Evolutionary conservation across 768 basidiomycete species (phyloP).

Genomic region (Ramaria rubella): DNA sequence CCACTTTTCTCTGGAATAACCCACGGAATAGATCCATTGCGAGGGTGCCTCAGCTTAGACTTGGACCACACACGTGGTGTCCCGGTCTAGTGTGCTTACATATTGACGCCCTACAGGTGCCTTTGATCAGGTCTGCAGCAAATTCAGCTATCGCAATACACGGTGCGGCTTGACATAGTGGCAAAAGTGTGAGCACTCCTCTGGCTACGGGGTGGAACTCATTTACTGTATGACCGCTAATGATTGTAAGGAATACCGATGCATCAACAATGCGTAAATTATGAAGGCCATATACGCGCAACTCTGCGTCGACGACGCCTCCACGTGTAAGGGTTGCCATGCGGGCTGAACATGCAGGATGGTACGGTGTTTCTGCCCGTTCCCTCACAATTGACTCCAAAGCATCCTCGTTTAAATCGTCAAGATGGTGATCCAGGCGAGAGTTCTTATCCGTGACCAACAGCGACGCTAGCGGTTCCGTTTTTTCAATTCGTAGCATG

Average conservation of each 20-base stretch:
- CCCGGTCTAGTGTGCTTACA: too few species aligned
- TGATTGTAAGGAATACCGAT: constrained; percentile 42
- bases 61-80: too few species aligned
- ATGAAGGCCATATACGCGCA: constrained; percentile 50
- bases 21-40: too few species aligned
- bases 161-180: constrained; percentile 18
- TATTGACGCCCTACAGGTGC: too few species aligned
- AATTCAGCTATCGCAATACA: constrained; percentile 26
- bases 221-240: constrained; percentile 11
- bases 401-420: constrained; percentile 5
- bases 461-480: constrained; percentile 29
- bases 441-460: constrained; percentile 4
- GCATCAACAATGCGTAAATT: constrained; percentile 57
- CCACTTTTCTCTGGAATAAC: too few species aligned
- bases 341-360: constrained; percentile 50
- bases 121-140: constrained; percentile 26
- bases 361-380: constrained; percentile 28
- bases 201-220: background rate
- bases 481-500: constrained; percentile 32
- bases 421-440: constrained; percentile 9
- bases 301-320: constrained; percentile 52
- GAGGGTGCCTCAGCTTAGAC: too few species aligned
- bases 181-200: too few species aligned
- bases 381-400: background rate
- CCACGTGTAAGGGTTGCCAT: constrained; percentile 48